A percentile compares a stretch with the other conserved stretches of the same genome.
These are phyloP conservation scores for Crithidia expoeki DNA, from an alignment of 208 protist genomes.

Conservation along the genomic window DNA sequence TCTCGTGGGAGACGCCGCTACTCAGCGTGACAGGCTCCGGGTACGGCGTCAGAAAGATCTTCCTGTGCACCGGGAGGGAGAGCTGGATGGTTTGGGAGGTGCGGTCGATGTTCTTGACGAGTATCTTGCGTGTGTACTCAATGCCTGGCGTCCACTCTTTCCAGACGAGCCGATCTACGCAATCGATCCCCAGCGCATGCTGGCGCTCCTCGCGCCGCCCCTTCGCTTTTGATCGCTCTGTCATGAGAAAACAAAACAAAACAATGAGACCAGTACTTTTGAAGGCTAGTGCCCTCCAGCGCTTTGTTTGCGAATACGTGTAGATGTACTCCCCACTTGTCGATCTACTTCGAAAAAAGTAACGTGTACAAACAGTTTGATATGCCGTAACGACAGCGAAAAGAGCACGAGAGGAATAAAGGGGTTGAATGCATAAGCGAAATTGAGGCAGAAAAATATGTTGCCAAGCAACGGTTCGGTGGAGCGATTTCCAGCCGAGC, in stretches of 20 bases:
- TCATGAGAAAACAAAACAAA: neutral
- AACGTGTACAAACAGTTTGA: too few relatives aligned
- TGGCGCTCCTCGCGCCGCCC: conserved; percentile 57
- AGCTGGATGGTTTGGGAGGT: conserved; percentile 82
- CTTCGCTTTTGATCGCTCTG: conserved; percentile 11
- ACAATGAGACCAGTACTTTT: neutral
- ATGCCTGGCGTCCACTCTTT: conserved; percentile 85
- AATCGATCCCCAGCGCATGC: conserved; percentile 84
- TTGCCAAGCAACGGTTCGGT: too few relatives aligned
- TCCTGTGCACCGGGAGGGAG: conserved; percentile 68
- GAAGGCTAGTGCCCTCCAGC: neutral
- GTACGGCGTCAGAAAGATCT: conserved; percentile 87
- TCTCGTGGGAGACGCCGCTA: conserved; percentile 77
- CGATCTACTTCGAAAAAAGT: too few relatives aligned
- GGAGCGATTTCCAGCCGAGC: too few relatives aligned
- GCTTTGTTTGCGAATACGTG: neutral
- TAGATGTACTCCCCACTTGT: too few relatives aligned
- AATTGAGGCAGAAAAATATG: too few relatives aligned
- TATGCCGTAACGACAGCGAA: too few relatives aligned
- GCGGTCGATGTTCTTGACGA: conserved; percentile 85
- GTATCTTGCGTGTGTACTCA: conserved; percentile 87
- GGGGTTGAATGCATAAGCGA: too few relatives aligned
- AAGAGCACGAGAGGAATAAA: too few relatives aligned
- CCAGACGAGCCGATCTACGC: conserved; percentile 81
- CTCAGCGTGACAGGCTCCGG: conserved; percentile 84